Percentiles rank a stretch among this genome's conserved stretches.
These are phyloP conservation scores for Rhodotorula sp. DNA, from an alignment of 1,284 basidiomycete genomes.

Conservation along the genomic window DNA sequence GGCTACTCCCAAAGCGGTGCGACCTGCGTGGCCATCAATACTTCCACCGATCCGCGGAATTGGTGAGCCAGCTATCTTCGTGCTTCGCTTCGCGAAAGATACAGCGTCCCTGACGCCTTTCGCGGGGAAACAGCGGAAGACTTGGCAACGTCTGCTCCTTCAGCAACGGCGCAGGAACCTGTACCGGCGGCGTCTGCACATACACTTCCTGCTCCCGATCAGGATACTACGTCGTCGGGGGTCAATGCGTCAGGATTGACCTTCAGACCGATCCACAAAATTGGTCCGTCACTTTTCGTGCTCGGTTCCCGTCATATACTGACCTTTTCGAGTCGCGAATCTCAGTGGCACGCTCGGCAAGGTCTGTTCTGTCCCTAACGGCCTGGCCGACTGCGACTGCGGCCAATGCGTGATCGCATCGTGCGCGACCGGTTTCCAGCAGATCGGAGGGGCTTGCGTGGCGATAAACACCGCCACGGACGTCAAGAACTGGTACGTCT, in stretches of 20 bases:
- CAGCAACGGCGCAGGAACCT: conserved; percentile 5
- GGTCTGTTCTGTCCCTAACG: conserved; percentile 16
- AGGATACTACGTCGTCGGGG: conserved; percentile 28
- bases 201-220: conserved; percentile 9
- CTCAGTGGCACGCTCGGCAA: conserved; percentile 22
- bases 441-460: conserved; percentile 3
- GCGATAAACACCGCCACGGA: conserved; percentile 7
- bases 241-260: conserved; percentile 21
- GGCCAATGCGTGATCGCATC: conserved; percentile 20
- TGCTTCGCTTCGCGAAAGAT: conserved; percentile 19
- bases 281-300: conserved; percentile 4
- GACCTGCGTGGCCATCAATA: conserved; percentile 16
- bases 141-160: conserved; percentile 31
- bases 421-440: conserved; percentile 24
- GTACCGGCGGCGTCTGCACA: conserved; percentile 3
- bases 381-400: conserved; percentile 8
- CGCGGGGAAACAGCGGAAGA: conserved; percentile 32
- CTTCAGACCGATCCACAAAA: conserved; percentile 26
- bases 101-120: conserved; percentile 17
- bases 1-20: conserved; percentile 21
- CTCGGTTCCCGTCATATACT: too few relatives aligned
- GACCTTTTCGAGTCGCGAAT: too few relatives aligned
- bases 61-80: conserved; percentile 24
- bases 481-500: conserved; percentile 2
- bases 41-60: conserved; percentile 11